Evolutionary conservation across 176 grass and related monocot species (phyloP).

Genomic region (Musa beccarii): DNA sequence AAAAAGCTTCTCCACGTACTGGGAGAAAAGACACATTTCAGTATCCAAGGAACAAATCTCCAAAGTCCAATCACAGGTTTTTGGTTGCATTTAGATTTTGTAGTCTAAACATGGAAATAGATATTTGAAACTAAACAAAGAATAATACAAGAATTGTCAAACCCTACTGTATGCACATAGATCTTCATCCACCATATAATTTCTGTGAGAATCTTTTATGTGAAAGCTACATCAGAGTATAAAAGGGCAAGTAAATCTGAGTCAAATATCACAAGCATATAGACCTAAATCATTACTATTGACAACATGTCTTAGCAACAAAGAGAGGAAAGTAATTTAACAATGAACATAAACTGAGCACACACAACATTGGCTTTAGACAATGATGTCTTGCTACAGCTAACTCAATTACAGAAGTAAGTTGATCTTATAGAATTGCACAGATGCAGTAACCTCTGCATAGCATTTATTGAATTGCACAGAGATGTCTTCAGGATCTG

Average conservation of each 20-base stretch:
- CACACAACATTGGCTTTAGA: background rate
- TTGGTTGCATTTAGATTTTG: background rate
- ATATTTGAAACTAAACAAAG: background rate
- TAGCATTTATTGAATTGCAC: too few species aligned
- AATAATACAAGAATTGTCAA: too few species aligned
- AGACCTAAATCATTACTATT: background rate
- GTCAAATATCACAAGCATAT: background rate
- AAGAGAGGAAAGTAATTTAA: background rate
- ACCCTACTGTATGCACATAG: background rate
- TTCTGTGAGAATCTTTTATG: background rate
- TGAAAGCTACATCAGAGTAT: background rate
- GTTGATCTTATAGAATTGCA: too few species aligned
- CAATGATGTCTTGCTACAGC: background rate
- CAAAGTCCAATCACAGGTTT: background rate
- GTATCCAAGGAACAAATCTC: background rate
- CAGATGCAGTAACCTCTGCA: too few species aligned
- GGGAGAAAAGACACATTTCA: constrained; percentile 1
- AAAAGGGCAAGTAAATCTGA: background rate
- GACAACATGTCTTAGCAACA: background rate
- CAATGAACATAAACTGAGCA: background rate
- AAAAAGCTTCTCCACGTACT: constrained; percentile 86
- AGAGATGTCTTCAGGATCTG: too few species aligned
- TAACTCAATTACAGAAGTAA: background rate
- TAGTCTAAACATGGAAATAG: background rate
- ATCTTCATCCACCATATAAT: background rate